These are phyloP conservation scores for Candida dajiaensis DNA, from an alignment of 805 yeast genomes.

Conservation along the genomic window DNA sequence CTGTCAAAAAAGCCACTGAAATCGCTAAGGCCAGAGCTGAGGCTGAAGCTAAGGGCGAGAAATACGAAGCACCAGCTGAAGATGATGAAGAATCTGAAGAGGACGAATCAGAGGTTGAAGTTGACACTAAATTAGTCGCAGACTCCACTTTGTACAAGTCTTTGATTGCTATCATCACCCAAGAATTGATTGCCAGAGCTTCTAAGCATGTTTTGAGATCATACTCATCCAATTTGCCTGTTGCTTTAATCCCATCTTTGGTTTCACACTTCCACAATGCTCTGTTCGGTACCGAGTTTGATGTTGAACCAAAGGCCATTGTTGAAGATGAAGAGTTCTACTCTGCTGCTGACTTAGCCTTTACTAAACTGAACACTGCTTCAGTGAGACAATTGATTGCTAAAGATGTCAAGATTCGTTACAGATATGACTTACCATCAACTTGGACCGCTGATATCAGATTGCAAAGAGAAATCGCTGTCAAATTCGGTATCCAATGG, in stretches of 20 bases:
- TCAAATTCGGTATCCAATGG: constrained; percentile 87
- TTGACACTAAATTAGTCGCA: constrained; percentile 3
- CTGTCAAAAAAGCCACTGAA: constrained; percentile 9
- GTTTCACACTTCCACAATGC: constrained; percentile 69
- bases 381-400: constrained; percentile 39
- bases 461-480: constrained; percentile 64
- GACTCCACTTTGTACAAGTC: constrained; percentile 11
- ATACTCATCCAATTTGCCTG: constrained; percentile 40
- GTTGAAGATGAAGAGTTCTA: constrained; percentile 41
- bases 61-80: constrained; percentile 11
- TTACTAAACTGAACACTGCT: constrained; percentile 40
- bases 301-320: constrained; percentile 33
- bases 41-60: constrained; percentile 22
- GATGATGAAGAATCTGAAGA: constrained; percentile 12
- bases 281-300: constrained; percentile 49
- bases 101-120: constrained; percentile 17
- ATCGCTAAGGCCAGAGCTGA: constrained; percentile 20
- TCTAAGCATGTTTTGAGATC: constrained; percentile 66
- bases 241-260: constrained; percentile 49
- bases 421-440: constrained; percentile 49
- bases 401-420: constrained; percentile 55
- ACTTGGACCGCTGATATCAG: constrained; percentile 44
- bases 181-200: constrained; percentile 77
- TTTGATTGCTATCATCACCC: constrained; percentile 13
- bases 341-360: constrained; percentile 32